phyloP scores from a whole-genome alignment of 192 early-diverging fungal genomes.

The Coemansia pectinata region DNA sequence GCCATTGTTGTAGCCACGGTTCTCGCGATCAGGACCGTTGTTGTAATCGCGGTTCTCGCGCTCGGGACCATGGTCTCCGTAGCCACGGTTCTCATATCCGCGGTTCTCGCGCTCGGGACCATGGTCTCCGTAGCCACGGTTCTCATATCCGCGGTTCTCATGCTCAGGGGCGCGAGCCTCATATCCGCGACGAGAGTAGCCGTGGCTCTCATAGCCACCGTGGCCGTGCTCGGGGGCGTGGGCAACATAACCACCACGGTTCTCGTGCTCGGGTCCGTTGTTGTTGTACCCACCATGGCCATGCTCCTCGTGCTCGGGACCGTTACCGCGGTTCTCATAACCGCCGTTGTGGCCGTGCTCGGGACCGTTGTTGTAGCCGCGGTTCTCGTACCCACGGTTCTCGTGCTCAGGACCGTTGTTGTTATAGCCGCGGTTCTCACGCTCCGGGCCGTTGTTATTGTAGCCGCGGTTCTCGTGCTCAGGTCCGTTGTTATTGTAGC shows the following conservation, averaged over 20 bases:
- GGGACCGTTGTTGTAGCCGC: background rate
- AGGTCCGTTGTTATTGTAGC: background rate
- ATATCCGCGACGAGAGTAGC: conserved; percentile 1
- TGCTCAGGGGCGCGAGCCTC: background rate
- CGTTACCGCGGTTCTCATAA: conserved; percentile 5
- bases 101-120: background rate
- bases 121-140: background rate
- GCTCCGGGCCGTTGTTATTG: background rate
- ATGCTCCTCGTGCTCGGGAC: background rate
- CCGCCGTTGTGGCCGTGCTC: background rate
- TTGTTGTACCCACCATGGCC: conserved; percentile 10
- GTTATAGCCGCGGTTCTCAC: background rate
- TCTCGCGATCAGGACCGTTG: conserved; percentile 11
- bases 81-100: background rate
- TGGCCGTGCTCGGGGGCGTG: background rate
- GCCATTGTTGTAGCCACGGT: background rate
- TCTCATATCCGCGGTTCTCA: conserved; percentile 8
- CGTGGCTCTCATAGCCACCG: conserved; percentile 6
- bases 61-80: background rate
- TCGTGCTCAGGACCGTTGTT: conserved; percentile 3
- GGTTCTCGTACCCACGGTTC: conserved; percentile 1
- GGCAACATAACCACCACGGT: background rate
- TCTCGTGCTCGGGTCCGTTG: conserved; percentile 7
- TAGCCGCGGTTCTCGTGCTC: conserved; percentile 5
- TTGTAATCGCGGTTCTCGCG: background rate